These are phyloP conservation scores for Thermothelomyces thermophilus DNA, from an alignment of 2,329 filamentous ascomycete genomes.

Conservation along the genomic window DNA sequence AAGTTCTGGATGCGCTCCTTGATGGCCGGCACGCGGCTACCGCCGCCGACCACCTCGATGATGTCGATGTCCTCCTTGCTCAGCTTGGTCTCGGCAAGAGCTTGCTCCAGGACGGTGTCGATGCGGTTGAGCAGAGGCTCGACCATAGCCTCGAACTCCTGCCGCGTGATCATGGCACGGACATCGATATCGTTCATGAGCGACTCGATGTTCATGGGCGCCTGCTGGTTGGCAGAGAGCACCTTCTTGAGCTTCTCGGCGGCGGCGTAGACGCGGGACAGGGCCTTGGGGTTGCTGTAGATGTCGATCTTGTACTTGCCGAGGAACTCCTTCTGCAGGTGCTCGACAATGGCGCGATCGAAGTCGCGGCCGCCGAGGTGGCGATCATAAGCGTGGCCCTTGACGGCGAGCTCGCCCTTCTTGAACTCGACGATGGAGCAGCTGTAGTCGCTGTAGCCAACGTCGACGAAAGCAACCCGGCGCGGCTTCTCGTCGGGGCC, in stretches of 20 bases:
- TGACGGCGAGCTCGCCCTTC: slow-evolving; percentile 93
- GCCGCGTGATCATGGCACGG: slow-evolving; percentile 78
- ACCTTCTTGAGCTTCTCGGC: slow-evolving; percentile 99
- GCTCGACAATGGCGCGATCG: slow-evolving; percentile 88
- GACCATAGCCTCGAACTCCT: slow-evolving; percentile 88
- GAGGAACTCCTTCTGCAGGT: slow-evolving; percentile 93
- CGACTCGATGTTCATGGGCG: slow-evolving; percentile 93
- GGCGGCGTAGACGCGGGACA: slow-evolving; percentile 76
- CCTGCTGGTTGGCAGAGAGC: slow-evolving; percentile 86
- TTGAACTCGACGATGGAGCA: slow-evolving; percentile 91
- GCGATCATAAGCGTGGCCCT: slow-evolving; percentile 85
- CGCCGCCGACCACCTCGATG: slow-evolving; percentile 90
- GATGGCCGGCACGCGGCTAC: slow-evolving; percentile 85
- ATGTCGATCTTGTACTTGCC: slow-evolving; percentile 98
- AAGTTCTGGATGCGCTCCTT: slow-evolving; percentile 86
- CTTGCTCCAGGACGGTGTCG: slow-evolving; percentile 75
- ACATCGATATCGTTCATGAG: slow-evolving; percentile 98
- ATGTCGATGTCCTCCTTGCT: slow-evolving; percentile 86
- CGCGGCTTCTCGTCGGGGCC: slow-evolving; percentile 83
- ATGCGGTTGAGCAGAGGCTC: slow-evolving; percentile 73
- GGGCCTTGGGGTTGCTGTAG: slow-evolving; percentile 80
- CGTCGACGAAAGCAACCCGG: slow-evolving; percentile 85
- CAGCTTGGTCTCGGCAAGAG: slow-evolving; percentile 87
- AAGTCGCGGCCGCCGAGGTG: slow-evolving; percentile 98
- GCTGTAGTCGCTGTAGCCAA: slow-evolving; percentile 95